Base-by-base conservation (phyloP, 108 stramenopile species). In the Nitzschia putrida region DNA sequence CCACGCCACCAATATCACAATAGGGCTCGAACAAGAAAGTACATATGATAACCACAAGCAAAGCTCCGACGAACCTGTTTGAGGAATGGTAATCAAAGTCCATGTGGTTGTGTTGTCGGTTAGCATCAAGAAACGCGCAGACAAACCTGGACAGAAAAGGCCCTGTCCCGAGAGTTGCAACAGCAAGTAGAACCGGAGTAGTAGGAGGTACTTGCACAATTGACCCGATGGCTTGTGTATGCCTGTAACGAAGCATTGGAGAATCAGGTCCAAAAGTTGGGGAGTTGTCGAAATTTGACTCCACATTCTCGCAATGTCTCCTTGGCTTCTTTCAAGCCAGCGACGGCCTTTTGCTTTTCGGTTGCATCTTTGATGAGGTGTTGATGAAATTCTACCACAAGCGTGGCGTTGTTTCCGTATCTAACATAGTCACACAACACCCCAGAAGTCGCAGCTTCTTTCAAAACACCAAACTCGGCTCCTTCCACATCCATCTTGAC, bases 401-500 rank as follows among this genome's bases (percentile, higher is more conserved):
- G 13, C 20, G 67, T 64, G 13, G 69, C 79, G 29, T 54, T 42
- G 42, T 74, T 80, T 47, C 79, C 79, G 13, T 34, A n/a, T 21
- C 60, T 38, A 18, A 29, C 68, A 45, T 63, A 77, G 14, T 80
- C 54, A 53, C 83, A 83, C 47, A 80, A 49, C 7, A 63, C 42
- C 8, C 61, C 55, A 12, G 43, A 38, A 9, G 21, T 45, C 8
- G 42, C 52, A 6, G 64, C 58, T 51, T 80, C 74, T 40, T 71
- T 39, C 38, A 80, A 42, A 23, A 80, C 29, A 14, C 41, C 47
- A 44, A 71, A 80, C 64, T 80, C 79, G 4, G 71, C 79, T 20
- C 79, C 79, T 37, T 80, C 79, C 7, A 80, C 61, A 49, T 80
- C 79, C 41, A 80, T 68, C 42, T 80, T 80, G 41, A 80, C 21